Percentiles rank a stretch among this genome's conserved stretches.
phyloP scores from a whole-genome alignment of 1,284 basidiomycete species.

The Naganishia sp. region DNA sequence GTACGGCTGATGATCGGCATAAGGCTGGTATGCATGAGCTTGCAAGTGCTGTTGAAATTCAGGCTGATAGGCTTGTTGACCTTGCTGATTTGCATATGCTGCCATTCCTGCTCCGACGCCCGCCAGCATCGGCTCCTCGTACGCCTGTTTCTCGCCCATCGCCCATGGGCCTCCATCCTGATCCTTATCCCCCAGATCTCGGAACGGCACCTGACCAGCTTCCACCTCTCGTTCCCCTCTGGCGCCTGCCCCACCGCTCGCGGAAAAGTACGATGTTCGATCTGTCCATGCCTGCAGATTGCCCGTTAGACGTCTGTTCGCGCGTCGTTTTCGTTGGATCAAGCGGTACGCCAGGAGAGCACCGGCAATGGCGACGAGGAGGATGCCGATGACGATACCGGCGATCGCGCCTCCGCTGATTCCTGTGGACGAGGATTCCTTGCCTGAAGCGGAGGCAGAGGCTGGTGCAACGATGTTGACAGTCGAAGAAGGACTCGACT shows the following conservation, averaged over 20 bases:
- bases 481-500: conserved; percentile 6
- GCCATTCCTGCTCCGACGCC: conserved; percentile 7
- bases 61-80: conserved; percentile 13
- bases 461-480: conserved; percentile 22
- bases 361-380: conserved; percentile 13
- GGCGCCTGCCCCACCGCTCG: not conserved
- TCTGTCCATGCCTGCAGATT: conserved; percentile 24
- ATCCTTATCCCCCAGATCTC: conserved; percentile 17
- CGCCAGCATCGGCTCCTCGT: conserved; percentile 19
- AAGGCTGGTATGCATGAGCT: conserved; percentile 4
- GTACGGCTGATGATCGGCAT: conserved; percentile 7
- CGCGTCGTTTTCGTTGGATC: conserved; percentile 19
- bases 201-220: conserved; percentile 14
- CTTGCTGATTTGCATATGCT: not conserved
- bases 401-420: conserved; percentile 24
- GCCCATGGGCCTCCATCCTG: conserved; percentile 22
- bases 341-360: conserved; percentile 17
- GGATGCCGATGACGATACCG: conserved; percentile 27
- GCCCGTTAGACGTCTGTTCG: conserved; percentile 20
- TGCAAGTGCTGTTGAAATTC: conserved; percentile 9
- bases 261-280: conserved; percentile 21
- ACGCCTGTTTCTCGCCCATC: conserved; percentile 15
- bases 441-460: conserved; percentile 7
- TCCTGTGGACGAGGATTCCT: not conserved
- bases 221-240: conserved; percentile 24